Base-by-base conservation (phyloP, 2,329 filamentous ascomycete genomes). In the Penicillium glabrum region DNA sequence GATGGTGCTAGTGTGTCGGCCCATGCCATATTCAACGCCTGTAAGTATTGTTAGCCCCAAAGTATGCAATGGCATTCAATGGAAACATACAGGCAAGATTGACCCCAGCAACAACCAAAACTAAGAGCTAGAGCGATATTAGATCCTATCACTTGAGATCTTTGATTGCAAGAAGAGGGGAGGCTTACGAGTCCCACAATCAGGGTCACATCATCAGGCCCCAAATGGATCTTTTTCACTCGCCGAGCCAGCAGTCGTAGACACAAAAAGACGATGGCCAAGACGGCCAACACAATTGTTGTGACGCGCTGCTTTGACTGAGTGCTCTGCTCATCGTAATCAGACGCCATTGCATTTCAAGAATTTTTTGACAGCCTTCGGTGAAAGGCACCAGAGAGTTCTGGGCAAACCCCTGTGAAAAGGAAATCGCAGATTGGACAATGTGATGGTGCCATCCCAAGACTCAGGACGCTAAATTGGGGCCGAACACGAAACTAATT, bases 101-200 rank as follows among this genome's bases (percentile, higher is more conserved):
- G 16, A 51, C 9, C 16, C 14, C 48, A 9, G 48, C 48, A 29
- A 44, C 26, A 19, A 43, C 35, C 37, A 51, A 21, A 6, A 43
- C 35, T 6, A 26, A 43, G 27, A 6, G 24, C 48, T 43, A 23
- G 14, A 19, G 16, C 13, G 11, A 39, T 6, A 11, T 50, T 13
- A 50, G 47, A 31, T 5, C 3, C 3, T 19, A 33, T 23, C 19
- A 2, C 19, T 3, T 5, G 6, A 27, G 21, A 16, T n/a, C 4
- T 21, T 35, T 33, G 8, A 8, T 26, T 26, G 21, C 4, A 31
- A 13, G 3, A 31, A 13, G 27, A 35, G 11, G 27, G 10, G n/a
- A 21, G 21, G 35, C 52, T 27, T 23, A 54, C 52, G n/a, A 54
- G 48, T 37, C 52, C 52, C 26, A 49, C 52, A 33, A 54, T 44